Evolutionary conservation across 192 early-diverging fungal genomes (phyloP).

Genomic region (Gryganskiella cystojenkinii): DNA sequence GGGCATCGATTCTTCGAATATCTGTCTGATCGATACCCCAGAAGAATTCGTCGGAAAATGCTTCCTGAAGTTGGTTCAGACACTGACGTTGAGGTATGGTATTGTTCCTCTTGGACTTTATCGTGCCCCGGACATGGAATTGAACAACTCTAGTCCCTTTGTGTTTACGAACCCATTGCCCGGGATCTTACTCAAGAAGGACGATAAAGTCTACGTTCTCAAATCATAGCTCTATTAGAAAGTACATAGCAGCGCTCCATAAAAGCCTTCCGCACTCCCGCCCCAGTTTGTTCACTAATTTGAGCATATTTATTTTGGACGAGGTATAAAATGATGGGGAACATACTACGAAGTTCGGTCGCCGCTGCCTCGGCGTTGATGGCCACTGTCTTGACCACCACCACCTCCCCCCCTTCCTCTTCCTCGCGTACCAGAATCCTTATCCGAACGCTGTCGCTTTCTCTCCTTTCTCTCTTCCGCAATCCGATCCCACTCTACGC

Average conservation of each 20-base stretch:
- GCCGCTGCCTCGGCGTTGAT: background rate
- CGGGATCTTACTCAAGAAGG: constrained; percentile 59
- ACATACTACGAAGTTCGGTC: too few species aligned
- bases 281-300: background rate
- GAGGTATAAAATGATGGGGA: background rate
- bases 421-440: too few species aligned
- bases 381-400: constrained; percentile 3
- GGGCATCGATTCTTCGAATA: constrained; percentile 44
- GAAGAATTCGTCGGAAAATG: constrained; percentile 45
- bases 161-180: constrained; percentile 77
- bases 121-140: constrained; percentile 52
- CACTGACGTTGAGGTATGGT: constrained; percentile 60
- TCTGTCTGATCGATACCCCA: constrained; percentile 33
- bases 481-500: constrained; percentile 35
- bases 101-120: constrained; percentile 66
- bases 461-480: constrained; percentile 25
- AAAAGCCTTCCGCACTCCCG: background rate
- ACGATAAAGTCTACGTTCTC: constrained; percentile 72
- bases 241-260: too few species aligned
- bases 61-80: constrained; percentile 63
- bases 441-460: constrained; percentile 17
- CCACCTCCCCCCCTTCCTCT: too few species aligned
- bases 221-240: too few species aligned
- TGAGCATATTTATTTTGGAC: background rate
- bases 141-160: constrained; percentile 72